Evolutionary conservation across 768 basidiomycete genomes (phyloP).

Genomic region (Rhodotorula babjevae): DNA sequence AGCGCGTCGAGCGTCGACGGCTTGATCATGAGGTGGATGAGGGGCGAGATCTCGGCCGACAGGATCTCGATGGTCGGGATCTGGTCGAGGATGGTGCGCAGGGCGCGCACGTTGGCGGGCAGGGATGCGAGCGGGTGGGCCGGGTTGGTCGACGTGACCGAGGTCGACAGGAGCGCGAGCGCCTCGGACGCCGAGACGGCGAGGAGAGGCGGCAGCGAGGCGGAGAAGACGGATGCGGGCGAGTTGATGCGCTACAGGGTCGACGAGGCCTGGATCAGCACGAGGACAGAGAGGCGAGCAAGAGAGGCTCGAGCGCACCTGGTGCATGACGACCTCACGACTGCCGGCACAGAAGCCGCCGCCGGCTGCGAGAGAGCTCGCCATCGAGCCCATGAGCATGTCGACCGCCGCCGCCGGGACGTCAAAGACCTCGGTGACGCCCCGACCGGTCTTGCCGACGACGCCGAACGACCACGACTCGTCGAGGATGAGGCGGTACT

Average conservation of each 20-base stretch:
- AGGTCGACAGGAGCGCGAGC: conserved; percentile 69
- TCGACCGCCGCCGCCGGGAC: conserved; percentile 70
- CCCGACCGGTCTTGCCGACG: conserved; percentile 87
- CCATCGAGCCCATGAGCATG: conserved; percentile 86
- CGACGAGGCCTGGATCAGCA: no score
- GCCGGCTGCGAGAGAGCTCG: conserved; percentile 71
- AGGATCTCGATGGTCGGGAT: conserved; percentile 75
- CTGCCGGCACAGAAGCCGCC: conserved; percentile 97
- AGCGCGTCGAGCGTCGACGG: conserved; percentile 32
- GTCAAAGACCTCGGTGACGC: conserved; percentile 89
- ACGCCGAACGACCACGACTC: conserved; percentile 90
- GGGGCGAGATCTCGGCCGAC: conserved; percentile 75
- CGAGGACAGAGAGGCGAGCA: no score
- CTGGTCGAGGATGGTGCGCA: conserved; percentile 75
- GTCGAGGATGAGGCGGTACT: conserved; percentile 89
- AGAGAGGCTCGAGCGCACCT: conserved; percentile 52
- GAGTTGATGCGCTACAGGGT: conserved; percentile 79
- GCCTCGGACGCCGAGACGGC: conserved; percentile 82
- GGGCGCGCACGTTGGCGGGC: conserved; percentile 71
- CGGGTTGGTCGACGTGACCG: conserved; percentile 53
- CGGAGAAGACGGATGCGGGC: conserved; percentile 91
- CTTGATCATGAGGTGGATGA: conserved; percentile 76
- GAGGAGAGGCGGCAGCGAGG: conserved; percentile 83
- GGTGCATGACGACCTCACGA: conserved; percentile 74
- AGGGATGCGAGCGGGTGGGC: conserved; percentile 60